Evolutionary conservation across 345 rosid species (phyloP).

Genomic region (Hevea brasiliensis): DNA sequence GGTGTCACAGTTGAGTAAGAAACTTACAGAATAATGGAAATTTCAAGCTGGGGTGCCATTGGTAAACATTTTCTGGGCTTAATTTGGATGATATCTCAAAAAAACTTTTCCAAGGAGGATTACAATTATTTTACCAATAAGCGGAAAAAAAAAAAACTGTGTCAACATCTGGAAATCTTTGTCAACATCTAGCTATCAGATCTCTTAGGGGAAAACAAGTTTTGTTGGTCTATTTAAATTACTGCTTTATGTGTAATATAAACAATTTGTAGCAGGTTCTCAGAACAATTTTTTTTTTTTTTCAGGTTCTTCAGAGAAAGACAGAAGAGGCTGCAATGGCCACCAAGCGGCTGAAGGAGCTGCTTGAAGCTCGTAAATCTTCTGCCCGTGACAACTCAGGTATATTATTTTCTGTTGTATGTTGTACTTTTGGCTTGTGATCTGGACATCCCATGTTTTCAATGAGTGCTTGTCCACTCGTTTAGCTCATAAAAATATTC

Average conservation of each 20-base stretch:
- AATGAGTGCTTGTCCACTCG: not conserved
- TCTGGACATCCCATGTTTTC: slow-evolving; percentile 12
- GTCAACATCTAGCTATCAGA: too few species aligned
- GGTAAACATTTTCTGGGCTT: not conserved
- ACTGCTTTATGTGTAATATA: slow-evolving; percentile 2
- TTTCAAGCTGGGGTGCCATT: not conserved
- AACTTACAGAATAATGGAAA: not conserved
- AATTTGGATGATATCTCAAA: not conserved
- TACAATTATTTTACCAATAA: not conserved
- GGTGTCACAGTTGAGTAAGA: not conserved
- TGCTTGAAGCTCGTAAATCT: slow-evolving; percentile 94
- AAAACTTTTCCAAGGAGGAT: not conserved
- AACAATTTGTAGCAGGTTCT: slow-evolving; percentile 16
- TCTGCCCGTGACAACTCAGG: slow-evolving; percentile 79
- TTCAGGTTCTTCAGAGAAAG: slow-evolving; percentile 97
- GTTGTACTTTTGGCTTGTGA: not conserved
- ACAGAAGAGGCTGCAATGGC: slow-evolving; percentile 99
- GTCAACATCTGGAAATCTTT: not conserved
- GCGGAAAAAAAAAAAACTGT: not conserved
- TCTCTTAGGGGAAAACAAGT: not conserved
- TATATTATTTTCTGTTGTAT: slow-evolving; percentile 18
- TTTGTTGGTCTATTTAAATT: not conserved
- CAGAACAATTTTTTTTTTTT: slow-evolving; percentile 15
- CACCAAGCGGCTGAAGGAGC: slow-evolving; percentile 91
- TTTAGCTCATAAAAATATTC: slow-evolving; percentile 7